Evolutionary conservation across 1,284 basidiomycete species (phyloP), one percentile per base, ranked within the genome.

Genomic region (Ceratobasidium sp.): DNA sequence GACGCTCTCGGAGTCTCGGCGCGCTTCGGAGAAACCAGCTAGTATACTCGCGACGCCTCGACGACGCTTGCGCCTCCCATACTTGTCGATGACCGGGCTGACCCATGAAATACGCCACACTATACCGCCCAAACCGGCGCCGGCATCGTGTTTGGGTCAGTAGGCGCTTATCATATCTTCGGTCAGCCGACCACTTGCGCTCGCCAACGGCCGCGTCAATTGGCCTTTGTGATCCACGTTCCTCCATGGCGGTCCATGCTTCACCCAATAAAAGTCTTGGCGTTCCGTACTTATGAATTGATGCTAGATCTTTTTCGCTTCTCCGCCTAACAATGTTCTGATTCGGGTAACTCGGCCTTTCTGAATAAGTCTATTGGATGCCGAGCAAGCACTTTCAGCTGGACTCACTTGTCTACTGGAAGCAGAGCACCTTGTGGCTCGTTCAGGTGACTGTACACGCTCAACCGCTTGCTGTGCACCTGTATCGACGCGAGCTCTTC

Each of bases 311-410:
- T 9, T 9, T 15, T 56, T 38, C 20, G 7, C 23, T 23, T 46
- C 42, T 50, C 26, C 66, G 46, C 46, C 50, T 46, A 33, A n/a
- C 2, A 44, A 33, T 61, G 28, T 75, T n/a, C 42, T 54, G 33
- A 52, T 40, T 67, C 73, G 64, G 62, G 52, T 3, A 57, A 57
- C 23, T 67, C 62, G 73, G 73, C 10, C 64, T 56, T 46, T 62
- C 44, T 33, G 57, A 46, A 10, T n/a, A 17, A 26, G 17, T 10
- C 52, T 26, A 40, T 28, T 26, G 33, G 38, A 44, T 42, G 54
- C n/a, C n/a, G 20, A 42, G 42, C 33, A 56, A 66, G 44, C 10
- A 26, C 20, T 7, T 38, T 54, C 17, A 46, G 38, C 52, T 46
- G 15, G 46, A 23, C 20, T 26, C 12, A 44, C n/a, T 44, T 26